A percentile compares a stretch with the other conserved stretches of the same genome.
phyloP scores from a whole-genome alignment of 192 early-diverging fungal species.

The Coemansia sp. region DNA sequence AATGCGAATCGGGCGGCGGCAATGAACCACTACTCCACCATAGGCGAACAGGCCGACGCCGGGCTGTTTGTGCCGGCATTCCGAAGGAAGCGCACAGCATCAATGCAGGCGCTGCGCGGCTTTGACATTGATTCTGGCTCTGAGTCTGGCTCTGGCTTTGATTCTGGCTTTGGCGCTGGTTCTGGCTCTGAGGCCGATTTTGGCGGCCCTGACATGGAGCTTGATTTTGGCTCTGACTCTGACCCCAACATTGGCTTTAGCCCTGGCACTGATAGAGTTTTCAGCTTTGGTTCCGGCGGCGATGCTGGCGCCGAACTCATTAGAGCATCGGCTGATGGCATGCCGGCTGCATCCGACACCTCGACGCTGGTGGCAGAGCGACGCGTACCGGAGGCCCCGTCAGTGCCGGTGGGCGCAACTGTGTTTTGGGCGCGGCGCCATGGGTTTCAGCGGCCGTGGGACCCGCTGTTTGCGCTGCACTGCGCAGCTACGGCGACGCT shows the following conservation, averaged over 20 bases:
- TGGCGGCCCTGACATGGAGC: too few relatives aligned
- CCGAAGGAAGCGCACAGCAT: constrained; percentile 38
- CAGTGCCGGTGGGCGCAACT: constrained; percentile 34
- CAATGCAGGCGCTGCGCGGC: constrained; percentile 39
- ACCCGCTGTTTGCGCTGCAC: constrained; percentile 46
- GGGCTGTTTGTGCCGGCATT: constrained; percentile 15
- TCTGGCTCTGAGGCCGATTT: too few relatives aligned
- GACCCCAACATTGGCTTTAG: too few relatives aligned
- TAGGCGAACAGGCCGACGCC: constrained; percentile 6
- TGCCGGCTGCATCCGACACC: constrained; percentile 30
- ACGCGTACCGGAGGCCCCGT: constrained; percentile 29
- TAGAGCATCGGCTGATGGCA: constrained; percentile 29
- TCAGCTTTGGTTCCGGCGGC: too few relatives aligned
- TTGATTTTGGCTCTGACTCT: too few relatives aligned
- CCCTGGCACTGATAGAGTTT: too few relatives aligned
- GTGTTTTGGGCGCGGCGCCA: constrained; percentile 45
- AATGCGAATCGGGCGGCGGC: constrained; percentile 11
- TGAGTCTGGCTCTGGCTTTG: too few relatives aligned
- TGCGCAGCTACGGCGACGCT: constrained; percentile 30
- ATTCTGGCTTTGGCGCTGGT: too few relatives aligned
- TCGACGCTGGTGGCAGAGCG: constrained; percentile 29
- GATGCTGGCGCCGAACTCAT: neutral
- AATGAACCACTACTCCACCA: constrained; percentile 7
- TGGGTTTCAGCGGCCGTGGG: constrained; percentile 50
- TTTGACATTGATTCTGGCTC: constrained; percentile 31